Conservation (phyloP, 441 rosid genomes). For the Euphorbia celastroides region DNA sequence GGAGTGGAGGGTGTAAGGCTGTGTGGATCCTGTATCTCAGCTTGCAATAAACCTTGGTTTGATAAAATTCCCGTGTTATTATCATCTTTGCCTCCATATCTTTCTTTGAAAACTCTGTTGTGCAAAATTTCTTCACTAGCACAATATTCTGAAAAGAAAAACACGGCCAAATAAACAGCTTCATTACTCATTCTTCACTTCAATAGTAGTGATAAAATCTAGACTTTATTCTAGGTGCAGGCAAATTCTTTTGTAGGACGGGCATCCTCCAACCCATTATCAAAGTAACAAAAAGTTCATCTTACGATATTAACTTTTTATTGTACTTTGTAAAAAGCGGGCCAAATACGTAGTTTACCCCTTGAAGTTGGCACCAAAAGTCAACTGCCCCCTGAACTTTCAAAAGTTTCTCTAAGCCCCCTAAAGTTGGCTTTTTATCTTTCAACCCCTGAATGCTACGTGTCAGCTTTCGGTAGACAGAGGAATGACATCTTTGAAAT, state of each 20-base stretch:
- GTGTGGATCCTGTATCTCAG: conserved; percentile 25
- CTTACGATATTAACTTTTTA: too few species aligned
- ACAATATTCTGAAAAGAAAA: conserved; percentile 29
- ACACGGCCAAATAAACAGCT: conserved; percentile 6
- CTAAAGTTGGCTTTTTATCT: too few species aligned
- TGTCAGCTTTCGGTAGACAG: too few species aligned
- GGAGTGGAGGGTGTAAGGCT: conserved; percentile 45
- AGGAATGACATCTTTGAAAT: too few species aligned
- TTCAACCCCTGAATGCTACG: too few species aligned
- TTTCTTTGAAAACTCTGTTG: conserved; percentile 20
- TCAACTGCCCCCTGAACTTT: too few species aligned
- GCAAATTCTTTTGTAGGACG: background rate
- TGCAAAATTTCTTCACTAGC: conserved; percentile 24
- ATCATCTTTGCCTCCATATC: conserved; percentile 16
- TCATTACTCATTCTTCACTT: background rate
- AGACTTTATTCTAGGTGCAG: background rate
- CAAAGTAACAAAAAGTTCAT: background rate
- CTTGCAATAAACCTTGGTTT: conserved; percentile 20
- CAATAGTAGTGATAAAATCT: background rate
- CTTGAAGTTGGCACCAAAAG: too few species aligned
- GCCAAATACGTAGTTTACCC: too few species aligned
- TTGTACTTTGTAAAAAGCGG: too few species aligned
- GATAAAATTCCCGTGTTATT: conserved; percentile 22
- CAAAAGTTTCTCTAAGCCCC: too few species aligned
- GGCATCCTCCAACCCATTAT: conserved; percentile 1